Evolutionary conservation across 2,329 filamentous ascomycete species (phyloP), one percentile per base, ranked within the genome.

Genomic region (Aspergillus pseudoviridinutans): DNA sequence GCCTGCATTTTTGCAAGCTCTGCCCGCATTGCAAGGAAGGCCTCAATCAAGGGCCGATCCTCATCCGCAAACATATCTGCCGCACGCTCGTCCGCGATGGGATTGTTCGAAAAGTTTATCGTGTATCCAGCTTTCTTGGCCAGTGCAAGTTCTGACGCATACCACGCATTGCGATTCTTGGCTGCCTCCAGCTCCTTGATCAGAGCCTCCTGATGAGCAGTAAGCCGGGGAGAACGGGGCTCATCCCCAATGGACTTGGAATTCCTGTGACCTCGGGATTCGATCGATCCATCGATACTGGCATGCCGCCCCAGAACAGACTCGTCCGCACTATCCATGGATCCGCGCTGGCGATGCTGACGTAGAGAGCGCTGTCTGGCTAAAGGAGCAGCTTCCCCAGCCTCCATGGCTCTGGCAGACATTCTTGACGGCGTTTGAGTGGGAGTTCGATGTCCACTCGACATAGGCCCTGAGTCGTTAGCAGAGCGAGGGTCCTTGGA

Each of bases 111-210:
- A 2, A 86, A 79, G 61, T 85, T 91, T 17, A 90, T 84, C 6
- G 86, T 82, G 68, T 97, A 99, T 4, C 94, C 94, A 44, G 91
- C 86, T 75, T 96, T 96, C 51, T 90, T 87, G 6, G 94, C 95
- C 61, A 99, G 80, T 57, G 96, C 91, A 49, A 99, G 80, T 75
- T 99, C 94, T 0, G 93, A 97, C 7, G 92, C 91, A 74, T 96
- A 97, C 94, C 94, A 99, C 0, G 93, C 93, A 75, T 96, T 97
- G 53, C 90, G 86, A 68, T 89, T 94, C 67, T 91, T 90, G 3
- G 88, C 84, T 8, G 86, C 82, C 70, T 99, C 93, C 2, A 99
- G 81, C 71, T 99, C 94, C 71, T 94, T 93, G 14, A 91, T 80
- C 12, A 97, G 74, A 0, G 89, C 87, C 61, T 84, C 85, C 60